phyloP scores from a whole-genome alignment of 345 rosid genomes.

The Orychophragmus violaceus region DNA sequence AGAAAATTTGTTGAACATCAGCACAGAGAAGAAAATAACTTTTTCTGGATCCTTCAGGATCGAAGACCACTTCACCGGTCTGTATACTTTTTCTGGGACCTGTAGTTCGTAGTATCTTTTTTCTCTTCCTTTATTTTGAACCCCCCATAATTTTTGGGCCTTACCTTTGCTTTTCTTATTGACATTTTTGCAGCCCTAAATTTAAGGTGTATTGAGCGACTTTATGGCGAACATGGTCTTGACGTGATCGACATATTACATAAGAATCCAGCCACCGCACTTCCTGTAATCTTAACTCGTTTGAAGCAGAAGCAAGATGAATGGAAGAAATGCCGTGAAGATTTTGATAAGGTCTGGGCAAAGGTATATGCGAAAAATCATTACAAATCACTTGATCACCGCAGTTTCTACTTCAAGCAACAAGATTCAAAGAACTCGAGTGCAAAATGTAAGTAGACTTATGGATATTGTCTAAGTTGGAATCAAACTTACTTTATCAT shows the following conservation, averaged over 20 bases:
- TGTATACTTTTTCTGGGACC: constrained; percentile 31
- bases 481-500: not conserved
- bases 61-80: constrained; percentile 78
- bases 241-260: constrained; percentile 81
- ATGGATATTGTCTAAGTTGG: not conserved
- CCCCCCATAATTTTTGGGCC: not conserved
- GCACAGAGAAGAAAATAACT: constrained; percentile 54
- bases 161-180: constrained; percentile 10
- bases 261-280: constrained; percentile 67
- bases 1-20: constrained; percentile 63
- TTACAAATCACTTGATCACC: constrained; percentile 93
- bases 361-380: constrained; percentile 87
- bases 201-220: constrained; percentile 88
- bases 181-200: constrained; percentile 53
- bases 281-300: constrained; percentile 75
- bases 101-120: not conserved
- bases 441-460: constrained; percentile 70
- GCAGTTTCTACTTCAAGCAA: constrained; percentile 98
- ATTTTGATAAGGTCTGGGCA: constrained; percentile 96
- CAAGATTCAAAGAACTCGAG: constrained; percentile 96
- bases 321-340: constrained; percentile 87
- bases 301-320: constrained; percentile 96
- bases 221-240: constrained; percentile 98
- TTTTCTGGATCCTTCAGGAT: constrained; percentile 44
- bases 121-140: constrained; percentile 2